Percentiles rank a stretch among this genome's conserved stretches.
phyloP scores from a whole-genome alignment of 352 stramenopile species.

The Phytopythium montanum region DNA sequence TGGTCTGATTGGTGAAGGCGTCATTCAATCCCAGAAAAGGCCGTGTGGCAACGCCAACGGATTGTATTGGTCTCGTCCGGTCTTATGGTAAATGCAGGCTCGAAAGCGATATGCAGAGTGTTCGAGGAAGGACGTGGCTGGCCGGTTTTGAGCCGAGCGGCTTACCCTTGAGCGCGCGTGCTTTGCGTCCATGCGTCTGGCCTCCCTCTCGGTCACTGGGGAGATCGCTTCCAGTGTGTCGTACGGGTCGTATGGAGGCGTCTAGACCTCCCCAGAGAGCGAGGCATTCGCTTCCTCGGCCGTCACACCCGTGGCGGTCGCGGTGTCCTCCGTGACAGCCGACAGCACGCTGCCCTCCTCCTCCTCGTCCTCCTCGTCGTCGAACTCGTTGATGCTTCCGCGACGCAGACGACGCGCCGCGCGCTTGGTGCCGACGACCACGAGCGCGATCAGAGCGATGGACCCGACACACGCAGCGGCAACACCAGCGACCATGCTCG shows the following conservation, averaged over 20 bases:
- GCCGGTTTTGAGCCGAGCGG: not conserved
- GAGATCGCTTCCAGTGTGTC: not conserved
- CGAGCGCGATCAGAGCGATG: slow-evolving; percentile 1
- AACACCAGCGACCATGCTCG: not conserved
- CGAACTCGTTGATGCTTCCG: slow-evolving; percentile 1
- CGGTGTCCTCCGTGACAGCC: not conserved
- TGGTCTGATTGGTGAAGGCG: too few species aligned
- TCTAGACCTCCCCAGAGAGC: not conserved
- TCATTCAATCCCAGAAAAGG: not conserved
- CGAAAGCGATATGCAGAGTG: not conserved
- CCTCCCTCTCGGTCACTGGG: not conserved
- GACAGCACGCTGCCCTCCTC: slow-evolving; percentile 6
- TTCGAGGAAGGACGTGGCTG: not conserved
- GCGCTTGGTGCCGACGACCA: slow-evolving; percentile 1
- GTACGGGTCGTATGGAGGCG: not conserved
- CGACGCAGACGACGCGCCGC: not conserved
- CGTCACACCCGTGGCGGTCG: slow-evolving; percentile 1
- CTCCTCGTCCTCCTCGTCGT: slow-evolving; percentile 4
- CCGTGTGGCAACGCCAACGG: not conserved
- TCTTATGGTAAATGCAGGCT: not conserved
- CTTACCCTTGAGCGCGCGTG: slow-evolving; percentile 6
- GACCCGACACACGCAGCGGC: slow-evolving; percentile 3
- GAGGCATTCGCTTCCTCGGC: slow-evolving; percentile 2
- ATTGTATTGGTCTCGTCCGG: not conserved
- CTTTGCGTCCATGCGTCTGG: not conserved